Percentiles rank a stretch among this genome's conserved stretches.
These are phyloP conservation scores for Fomitopsis serialis DNA, from an alignment of 768 basidiomycete genomes.

Conservation along the genomic window DNA sequence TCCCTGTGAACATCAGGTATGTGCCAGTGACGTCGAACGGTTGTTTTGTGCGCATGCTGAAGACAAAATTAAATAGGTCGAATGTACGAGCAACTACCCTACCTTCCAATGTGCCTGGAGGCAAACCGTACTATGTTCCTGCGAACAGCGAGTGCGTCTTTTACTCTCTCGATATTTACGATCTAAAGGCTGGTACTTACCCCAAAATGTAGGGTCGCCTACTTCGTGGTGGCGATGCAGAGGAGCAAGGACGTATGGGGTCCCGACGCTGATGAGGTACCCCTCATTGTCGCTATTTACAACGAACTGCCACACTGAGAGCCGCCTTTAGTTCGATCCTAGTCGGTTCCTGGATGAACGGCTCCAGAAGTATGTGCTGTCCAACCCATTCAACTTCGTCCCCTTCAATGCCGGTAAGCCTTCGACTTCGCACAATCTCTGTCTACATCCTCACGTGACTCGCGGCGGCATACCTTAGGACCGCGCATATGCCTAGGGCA, in stretches of 20 bases:
- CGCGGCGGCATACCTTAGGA: slow-evolving; percentile 11
- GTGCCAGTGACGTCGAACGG: slow-evolving; percentile 23
- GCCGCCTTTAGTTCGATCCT: slow-evolving; percentile 45
- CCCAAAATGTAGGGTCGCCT: slow-evolving; percentile 16
- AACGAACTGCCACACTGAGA: slow-evolving; percentile 8
- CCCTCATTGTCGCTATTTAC: neutral
- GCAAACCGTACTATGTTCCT: slow-evolving; percentile 51
- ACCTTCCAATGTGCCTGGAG: slow-evolving; percentile 18
- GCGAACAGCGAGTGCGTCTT: slow-evolving; percentile 27
- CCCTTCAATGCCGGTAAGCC: slow-evolving; percentile 13
- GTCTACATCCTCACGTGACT: neutral
- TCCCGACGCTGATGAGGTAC: slow-evolving; percentile 29
- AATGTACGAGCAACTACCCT: slow-evolving; percentile 21
- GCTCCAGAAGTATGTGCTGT: slow-evolving; percentile 44
- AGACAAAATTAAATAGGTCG: neutral
- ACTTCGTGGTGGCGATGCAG: slow-evolving; percentile 25
- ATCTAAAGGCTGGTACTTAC: neutral
- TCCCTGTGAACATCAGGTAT: slow-evolving; percentile 23
- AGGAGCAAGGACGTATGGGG: slow-evolving; percentile 50
- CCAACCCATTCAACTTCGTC: slow-evolving; percentile 48
- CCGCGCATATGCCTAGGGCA: slow-evolving; percentile 60
- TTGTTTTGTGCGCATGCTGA: slow-evolving; percentile 20
- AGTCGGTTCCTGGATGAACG: slow-evolving; percentile 62
- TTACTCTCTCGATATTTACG: neutral
- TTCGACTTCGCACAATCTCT: too few species aligned